Conservation (phyloP, 208 protist genomes). For the Acanthamoeba healyi region DNA sequence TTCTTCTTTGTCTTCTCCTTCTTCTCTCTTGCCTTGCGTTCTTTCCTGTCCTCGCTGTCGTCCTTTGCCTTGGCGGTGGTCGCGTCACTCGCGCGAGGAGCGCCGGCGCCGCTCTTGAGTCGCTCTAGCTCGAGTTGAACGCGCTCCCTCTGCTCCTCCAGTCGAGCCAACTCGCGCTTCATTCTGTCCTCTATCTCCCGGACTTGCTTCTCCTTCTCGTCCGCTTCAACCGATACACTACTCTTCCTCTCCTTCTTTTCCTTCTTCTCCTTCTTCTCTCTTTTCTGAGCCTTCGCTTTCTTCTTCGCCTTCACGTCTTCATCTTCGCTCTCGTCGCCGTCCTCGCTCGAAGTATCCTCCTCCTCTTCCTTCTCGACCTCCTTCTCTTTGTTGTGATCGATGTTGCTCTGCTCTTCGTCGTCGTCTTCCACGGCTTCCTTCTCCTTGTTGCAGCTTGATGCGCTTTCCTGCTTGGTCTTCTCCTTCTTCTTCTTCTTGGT, state of each 20-base stretch:
- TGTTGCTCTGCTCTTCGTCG: too few species aligned
- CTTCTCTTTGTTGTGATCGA: not conserved
- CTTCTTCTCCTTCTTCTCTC: not conserved
- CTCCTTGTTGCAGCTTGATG: too few species aligned
- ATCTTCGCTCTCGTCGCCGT: too few species aligned
- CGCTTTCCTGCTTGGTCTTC: too few species aligned
- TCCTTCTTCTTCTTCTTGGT: too few species aligned
- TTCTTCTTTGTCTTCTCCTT: too few species aligned
- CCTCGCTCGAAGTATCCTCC: too few species aligned
- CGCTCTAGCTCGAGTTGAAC: not conserved
- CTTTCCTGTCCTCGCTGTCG: not conserved
- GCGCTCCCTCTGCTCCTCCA: not conserved
- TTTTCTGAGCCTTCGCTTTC: not conserved
- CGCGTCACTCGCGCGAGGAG: too few species aligned
- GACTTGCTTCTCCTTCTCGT: not conserved
- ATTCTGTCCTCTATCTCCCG: not conserved
- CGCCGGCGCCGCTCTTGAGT: too few species aligned
- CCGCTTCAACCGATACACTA: too few species aligned
- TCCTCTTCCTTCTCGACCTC: not conserved
- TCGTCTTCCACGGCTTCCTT: too few species aligned
- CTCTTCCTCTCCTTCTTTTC: not conserved
- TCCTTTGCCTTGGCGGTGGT: too few species aligned
- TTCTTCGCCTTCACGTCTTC: not conserved
- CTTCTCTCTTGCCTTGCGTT: not conserved
- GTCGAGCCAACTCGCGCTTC: constrained; percentile 17